Conservation (phyloP, 2,329 filamentous ascomycete genomes). For the Colletotrichum sp. region DNA sequence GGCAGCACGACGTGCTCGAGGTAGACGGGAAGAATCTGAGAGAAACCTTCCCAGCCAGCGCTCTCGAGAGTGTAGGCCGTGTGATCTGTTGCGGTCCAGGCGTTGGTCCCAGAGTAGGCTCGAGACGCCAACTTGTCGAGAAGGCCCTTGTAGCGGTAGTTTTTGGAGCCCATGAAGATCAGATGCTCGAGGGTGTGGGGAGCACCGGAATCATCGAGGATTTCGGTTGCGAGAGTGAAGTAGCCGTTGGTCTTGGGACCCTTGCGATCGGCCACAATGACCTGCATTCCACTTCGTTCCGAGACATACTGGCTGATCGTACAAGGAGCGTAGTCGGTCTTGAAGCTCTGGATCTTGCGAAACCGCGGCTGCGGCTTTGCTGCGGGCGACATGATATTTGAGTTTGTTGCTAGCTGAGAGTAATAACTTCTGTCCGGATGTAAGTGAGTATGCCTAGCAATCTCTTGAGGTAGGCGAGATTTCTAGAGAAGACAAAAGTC, state of each 20-base stretch:
- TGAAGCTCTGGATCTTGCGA: conserved; percentile 83
- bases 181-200: conserved; percentile 87
- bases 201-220: conserved; percentile 94
- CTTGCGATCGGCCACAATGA: conserved; percentile 88
- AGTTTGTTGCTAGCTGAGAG: background rate
- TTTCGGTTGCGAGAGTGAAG: conserved; percentile 95
- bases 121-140: conserved; percentile 93
- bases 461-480: background rate
- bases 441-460: background rate
- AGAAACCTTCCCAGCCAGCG: conserved; percentile 96
- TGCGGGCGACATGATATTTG: conserved; percentile 57
- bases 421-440: background rate
- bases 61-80: conserved; percentile 96
- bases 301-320: conserved; percentile 96
- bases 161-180: conserved; percentile 90
- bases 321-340: conserved; percentile 87
- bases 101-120: conserved; percentile 93
- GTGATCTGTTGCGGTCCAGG: conserved; percentile 96
- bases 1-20: conserved; percentile 93
- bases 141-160: conserved; percentile 92
- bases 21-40: conserved; percentile 92
- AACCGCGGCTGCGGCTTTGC: conserved; percentile 65
- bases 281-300: conserved; percentile 89
- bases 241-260: conserved; percentile 96
- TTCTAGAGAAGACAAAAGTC: background rate